Base-by-base conservation (phyloP, 2,329 filamentous ascomycete species). In the Trichoderma cornu-damae region DNA sequence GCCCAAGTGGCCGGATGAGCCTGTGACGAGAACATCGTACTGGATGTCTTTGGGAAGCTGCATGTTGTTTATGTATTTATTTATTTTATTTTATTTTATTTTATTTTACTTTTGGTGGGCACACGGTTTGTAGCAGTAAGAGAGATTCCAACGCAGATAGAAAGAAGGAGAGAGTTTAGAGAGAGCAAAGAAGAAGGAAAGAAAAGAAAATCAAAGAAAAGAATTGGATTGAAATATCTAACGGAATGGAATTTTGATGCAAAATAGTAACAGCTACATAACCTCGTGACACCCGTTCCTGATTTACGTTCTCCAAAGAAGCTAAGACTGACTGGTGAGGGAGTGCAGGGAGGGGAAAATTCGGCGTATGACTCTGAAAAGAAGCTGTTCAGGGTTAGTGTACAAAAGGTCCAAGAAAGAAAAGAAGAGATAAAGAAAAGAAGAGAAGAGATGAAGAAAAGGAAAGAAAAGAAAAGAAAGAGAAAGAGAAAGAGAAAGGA, bases 1-100 rank as follows among this genome's bases (percentile, higher is more conserved):
- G 61, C 76, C 76, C 8, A 79, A 70, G 54, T 79, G 76, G 54
- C 76, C 76, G 0, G 76, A 69, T 1, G 75, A 75, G 60, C 76
- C 76, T 14, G 76, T 78, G 35, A 78, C 73, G 14, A 79, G 74
- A 37, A 78, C 70, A 59, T 72, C 61, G 48, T 42, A 54, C 64
- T 66, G 11, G 7, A 12, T 16, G 2, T 38, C 32, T 14, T 11
- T 30, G 40, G 37, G 4, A 30, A 26, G 38, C 2, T 61, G 38
- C 53, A 61, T 60, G 1, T 24, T 34, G 16, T 9, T 7, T 20
- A n/a, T 3, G 6, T 22, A 3, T 2, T 42, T 28, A 4, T 14
- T 18, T 1, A 20, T 14, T 18, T 3, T 20, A 1, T 32, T n/a
- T n/a, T n/a, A n/a, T n/a, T n/a, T n/a, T n/a, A n/a, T n/a, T n/a